Evolutionary conservation across 139 green algal species (phyloP).

Genomic region (Pedinophyceae sp.): DNA sequence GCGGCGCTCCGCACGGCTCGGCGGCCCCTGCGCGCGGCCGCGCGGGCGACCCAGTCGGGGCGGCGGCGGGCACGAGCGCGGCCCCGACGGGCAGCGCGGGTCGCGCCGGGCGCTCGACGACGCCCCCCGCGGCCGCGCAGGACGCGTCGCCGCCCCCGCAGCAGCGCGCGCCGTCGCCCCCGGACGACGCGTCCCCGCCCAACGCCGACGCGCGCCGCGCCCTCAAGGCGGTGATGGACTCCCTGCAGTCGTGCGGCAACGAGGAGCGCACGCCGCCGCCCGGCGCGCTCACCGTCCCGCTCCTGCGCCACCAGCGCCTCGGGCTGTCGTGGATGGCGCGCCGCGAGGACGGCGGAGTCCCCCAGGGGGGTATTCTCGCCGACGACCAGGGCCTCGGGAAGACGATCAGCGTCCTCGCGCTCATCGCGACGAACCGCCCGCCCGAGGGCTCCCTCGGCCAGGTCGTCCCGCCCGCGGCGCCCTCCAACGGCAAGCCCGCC

Average conservation of each 20-base stretch:
- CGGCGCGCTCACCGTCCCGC: slow-evolving; percentile 7
- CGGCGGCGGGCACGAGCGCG: no score
- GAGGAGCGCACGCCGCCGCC: neutral
- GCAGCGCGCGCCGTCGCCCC: no score
- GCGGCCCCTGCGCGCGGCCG: no score
- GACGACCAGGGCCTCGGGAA: slow-evolving; percentile 77
- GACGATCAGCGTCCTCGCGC: slow-evolving; percentile 53
- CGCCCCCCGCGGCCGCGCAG: no score
- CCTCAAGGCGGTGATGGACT: neutral
- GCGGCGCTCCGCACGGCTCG: no score
- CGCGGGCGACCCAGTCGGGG: no score
- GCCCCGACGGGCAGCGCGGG: no score
- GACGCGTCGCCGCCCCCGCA: no score
- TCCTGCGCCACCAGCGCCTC: slow-evolving; percentile 52
- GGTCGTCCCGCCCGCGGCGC: no score
- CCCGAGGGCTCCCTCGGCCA: neutral
- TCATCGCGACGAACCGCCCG: slow-evolving; percentile 43
- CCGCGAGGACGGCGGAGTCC: slow-evolving; percentile 22
- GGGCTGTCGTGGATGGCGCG: slow-evolving; percentile 56
- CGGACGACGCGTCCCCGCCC: no score
- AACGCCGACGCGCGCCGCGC: neutral
- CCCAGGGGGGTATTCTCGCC: slow-evolving; percentile 53
- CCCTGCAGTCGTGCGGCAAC: neutral
- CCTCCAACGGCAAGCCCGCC: neutral
- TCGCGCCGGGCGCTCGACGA: no score